A percentile compares a stretch with the other conserved stretches of the same genome.
These are phyloP conservation scores for Brettanomyces sp. DNA, from an alignment of 805 yeast species.

Conservation along the genomic window DNA sequence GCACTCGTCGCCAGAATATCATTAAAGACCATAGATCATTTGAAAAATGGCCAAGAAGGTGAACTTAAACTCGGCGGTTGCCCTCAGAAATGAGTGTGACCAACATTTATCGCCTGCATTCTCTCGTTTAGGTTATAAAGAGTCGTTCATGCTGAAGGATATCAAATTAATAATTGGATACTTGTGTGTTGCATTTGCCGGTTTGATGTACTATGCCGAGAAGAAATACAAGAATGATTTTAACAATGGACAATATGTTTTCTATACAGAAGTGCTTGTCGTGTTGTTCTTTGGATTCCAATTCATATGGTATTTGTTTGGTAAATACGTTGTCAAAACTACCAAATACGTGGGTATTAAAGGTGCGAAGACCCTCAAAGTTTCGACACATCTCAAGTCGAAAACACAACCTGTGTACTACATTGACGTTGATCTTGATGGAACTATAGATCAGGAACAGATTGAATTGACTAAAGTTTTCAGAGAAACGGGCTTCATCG, in stretches of 20 bases:
- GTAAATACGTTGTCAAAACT: conserved; percentile 29
- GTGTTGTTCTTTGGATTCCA: conserved; percentile 30
- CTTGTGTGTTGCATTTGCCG: conserved; percentile 37
- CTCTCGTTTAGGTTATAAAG: conserved; percentile 35
- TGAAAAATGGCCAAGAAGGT: conserved; percentile 17
- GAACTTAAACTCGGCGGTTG: conserved; percentile 33
- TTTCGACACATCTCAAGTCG: conserved; percentile 28
- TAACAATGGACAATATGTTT: conserved; percentile 27
- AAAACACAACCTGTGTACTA: conserved; percentile 37
- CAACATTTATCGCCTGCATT: conserved; percentile 35
- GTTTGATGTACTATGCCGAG: conserved; percentile 36
- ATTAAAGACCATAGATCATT: too few relatives aligned
- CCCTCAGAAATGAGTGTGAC: conserved; percentile 40
- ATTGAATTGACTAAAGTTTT: conserved; percentile 34
- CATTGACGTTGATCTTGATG: conserved; percentile 25
- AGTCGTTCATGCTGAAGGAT: conserved; percentile 37
- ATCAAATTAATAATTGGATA: conserved; percentile 41
- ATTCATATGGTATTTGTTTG: conserved; percentile 25
- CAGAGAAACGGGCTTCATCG: conserved; percentile 37
- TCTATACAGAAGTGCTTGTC: conserved; percentile 28
- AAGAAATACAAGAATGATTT: conserved; percentile 36
- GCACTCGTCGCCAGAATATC: too few relatives aligned
- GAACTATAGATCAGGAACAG: conserved; percentile 9
- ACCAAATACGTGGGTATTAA: conserved; percentile 38
- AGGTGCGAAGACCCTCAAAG: conserved; percentile 26